phyloP scores from a whole-genome alignment of 2,329 filamentous ascomycete genomes.

The Chalaropsis ovoidea region DNA sequence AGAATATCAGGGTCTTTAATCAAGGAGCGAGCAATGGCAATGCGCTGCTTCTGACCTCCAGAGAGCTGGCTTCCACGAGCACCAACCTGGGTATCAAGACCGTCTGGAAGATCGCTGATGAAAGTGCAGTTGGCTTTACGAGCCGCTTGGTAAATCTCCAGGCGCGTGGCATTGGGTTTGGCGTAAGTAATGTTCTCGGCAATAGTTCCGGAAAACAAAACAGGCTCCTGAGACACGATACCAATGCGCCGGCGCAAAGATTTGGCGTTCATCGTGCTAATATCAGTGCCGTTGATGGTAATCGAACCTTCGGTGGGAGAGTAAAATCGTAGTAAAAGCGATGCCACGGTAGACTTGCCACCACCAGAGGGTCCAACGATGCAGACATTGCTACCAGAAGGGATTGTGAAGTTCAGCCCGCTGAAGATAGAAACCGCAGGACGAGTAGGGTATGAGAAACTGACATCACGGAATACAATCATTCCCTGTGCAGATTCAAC shows the following conservation, averaged over 20 bases:
- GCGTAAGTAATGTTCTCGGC: slow-evolving; percentile 90
- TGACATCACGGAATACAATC: slow-evolving; percentile 77
- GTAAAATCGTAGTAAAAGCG: slow-evolving; percentile 87
- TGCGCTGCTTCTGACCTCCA: slow-evolving; percentile 93
- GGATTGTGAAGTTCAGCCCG: slow-evolving; percentile 78
- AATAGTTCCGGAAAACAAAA: slow-evolving; percentile 76
- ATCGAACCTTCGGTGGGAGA: slow-evolving; percentile 67
- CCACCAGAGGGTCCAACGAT: slow-evolving; percentile 94
- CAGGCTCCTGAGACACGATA: slow-evolving; percentile 90
- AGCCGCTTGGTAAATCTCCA: slow-evolving; percentile 77
- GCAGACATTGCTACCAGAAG: slow-evolving; percentile 86
- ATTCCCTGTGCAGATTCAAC: slow-evolving; percentile 77
- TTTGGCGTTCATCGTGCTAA: slow-evolving; percentile 82
- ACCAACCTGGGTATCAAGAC: slow-evolving; percentile 86
- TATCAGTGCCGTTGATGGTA: slow-evolving; percentile 72
- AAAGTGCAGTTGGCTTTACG: slow-evolving; percentile 92
- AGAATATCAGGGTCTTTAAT: slow-evolving; percentile 95
- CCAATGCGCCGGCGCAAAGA: slow-evolving; percentile 86
- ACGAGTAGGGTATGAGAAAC: slow-evolving; percentile 85
- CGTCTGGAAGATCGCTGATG: slow-evolving; percentile 91
- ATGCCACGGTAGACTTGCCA: slow-evolving; percentile 90
- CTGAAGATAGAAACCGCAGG: slow-evolving; percentile 89
- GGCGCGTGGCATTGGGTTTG: slow-evolving; percentile 62
- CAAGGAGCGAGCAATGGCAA: slow-evolving; percentile 88
- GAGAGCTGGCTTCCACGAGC: slow-evolving; percentile 87